Percentiles rank a stretch among this genome's conserved stretches.
These are phyloP conservation scores for Rhododendron molle DNA, from an alignment of 148 eudicot genomes.

Conservation along the genomic window DNA sequence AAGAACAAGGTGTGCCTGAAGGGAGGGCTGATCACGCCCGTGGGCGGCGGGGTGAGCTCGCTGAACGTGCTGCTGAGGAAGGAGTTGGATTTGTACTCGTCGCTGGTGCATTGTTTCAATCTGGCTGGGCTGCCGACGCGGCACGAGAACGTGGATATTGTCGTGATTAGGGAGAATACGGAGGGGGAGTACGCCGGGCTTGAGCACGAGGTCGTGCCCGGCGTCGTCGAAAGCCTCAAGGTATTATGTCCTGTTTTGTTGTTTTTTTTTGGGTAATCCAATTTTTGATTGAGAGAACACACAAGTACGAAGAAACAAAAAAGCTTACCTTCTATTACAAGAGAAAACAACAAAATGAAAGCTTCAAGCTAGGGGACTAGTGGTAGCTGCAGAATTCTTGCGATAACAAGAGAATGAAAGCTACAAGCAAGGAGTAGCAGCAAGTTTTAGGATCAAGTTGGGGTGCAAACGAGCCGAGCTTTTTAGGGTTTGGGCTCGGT, in stretches of 20 bases:
- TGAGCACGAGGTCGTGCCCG: constrained; percentile 46
- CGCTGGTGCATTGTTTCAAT: constrained; percentile 37
- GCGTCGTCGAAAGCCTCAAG: constrained; percentile 43
- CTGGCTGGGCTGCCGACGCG: constrained; percentile 33
- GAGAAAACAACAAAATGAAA: background rate
- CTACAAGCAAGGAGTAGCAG: background rate
- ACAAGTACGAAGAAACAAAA: background rate
- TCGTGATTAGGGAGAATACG: constrained; percentile 41
- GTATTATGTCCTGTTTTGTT: constrained; percentile 1
- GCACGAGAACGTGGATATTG: constrained; percentile 41
- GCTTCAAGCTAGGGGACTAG: background rate
- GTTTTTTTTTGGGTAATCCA: background rate
- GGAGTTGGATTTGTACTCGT: constrained; percentile 36
- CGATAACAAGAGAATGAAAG: no score
- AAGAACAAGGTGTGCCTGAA: constrained; percentile 39
- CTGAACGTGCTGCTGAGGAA: constrained; percentile 34
- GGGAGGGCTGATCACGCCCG: constrained; percentile 33
- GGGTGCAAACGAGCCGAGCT: no score
- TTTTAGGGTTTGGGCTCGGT: no score
- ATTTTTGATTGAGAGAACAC: background rate
- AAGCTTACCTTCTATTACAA: background rate
- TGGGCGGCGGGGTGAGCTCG: constrained; percentile 41
- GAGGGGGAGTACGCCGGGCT: constrained; percentile 42
- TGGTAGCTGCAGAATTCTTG: no score
- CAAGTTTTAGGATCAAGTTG: background rate